Evolutionary conservation across 2,329 filamentous ascomycete genomes (phyloP), one percentile per base, ranked within the genome.

Genomic region (Colletotrichum incanum): DNA sequence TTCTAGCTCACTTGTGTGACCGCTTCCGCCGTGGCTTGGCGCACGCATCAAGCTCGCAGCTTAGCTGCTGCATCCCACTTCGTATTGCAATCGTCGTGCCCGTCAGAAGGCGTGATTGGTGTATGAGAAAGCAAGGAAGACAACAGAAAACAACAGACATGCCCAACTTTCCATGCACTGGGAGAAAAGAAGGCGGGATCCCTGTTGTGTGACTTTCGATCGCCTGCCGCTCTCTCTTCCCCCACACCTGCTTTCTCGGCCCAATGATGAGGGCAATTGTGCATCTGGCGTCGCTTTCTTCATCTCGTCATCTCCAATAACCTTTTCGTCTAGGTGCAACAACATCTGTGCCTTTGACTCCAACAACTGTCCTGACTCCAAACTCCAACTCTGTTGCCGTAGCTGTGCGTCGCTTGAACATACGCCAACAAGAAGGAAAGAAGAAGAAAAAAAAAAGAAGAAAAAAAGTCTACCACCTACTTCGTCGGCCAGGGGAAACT

Each of bases 251-350:
- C 28, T 41, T 31, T n/a, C 20, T 16, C 20, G 20, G 63, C 23
- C 67, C 67, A 70, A 70, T 70, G 67, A 47, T 37, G 34, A 69
- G 26, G 45, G 28, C 39, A 31, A 45, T 39, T 26, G 26, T 52
- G 28, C 47, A 16, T 50, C 43, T 59, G 43, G 52, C 14, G 55
- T 69, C 43, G 41, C 60, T 39, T 58, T 56, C 56, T 66, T 62
- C 56, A 43, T 37, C 56, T 67, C n/a, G 26, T 54, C 65, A 52
- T 47, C 65, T 56, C 50, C 50, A 54, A 67, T 23, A 43, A 34
- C 56, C 28, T 58, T 69, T 23, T 23, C 5, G 23, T 52, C 67
- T 59, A 16, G 45, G 54, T 66, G 54, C 54, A 39, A 65, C 45
- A 26, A 31, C 41, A 14, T 16, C 20, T 23, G 50, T 34, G 34